These are phyloP conservation scores for Barbatosphaeria neglecta DNA, from an alignment of 495 filamentous ascomycete species.

Conservation along the genomic window DNA sequence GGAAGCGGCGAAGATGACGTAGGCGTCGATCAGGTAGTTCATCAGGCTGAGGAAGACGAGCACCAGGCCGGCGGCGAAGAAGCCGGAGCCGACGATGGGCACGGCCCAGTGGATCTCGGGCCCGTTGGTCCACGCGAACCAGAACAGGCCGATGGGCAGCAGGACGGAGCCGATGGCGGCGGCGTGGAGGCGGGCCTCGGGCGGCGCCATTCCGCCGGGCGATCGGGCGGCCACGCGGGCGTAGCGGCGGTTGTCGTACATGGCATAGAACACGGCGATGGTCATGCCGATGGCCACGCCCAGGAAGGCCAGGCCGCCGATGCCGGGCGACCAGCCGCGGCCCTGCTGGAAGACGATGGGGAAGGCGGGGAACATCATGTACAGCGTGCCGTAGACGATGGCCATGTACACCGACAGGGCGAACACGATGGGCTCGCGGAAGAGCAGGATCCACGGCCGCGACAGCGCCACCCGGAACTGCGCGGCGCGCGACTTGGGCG, in stretches of 20 bases:
- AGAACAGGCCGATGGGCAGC: constrained; percentile 44
- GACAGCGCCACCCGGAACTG: constrained; percentile 40
- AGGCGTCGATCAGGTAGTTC: constrained; percentile 73
- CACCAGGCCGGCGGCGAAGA: constrained; percentile 38
- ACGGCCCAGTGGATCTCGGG: constrained; percentile 41
- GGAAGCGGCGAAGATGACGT: constrained; percentile 72
- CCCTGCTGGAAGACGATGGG: constrained; percentile 64
- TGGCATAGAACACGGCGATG: constrained; percentile 51
- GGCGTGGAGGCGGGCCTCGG: constrained; percentile 73
- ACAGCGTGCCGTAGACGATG: constrained; percentile 73
- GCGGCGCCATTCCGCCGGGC: constrained; percentile 41
- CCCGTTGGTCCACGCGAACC: constrained; percentile 50
- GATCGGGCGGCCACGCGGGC: constrained; percentile 36
- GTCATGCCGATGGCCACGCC: constrained; percentile 73
- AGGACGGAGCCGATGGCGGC: constrained; percentile 50
- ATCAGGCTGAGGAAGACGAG: constrained; percentile 61
- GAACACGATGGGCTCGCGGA: constrained; percentile 73
- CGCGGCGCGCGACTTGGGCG: constrained; percentile 30
- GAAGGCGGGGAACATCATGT: constrained; percentile 85
- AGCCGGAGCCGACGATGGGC: constrained; percentile 29
- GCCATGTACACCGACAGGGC: constrained; percentile 66
- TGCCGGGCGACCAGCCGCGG: constrained; percentile 60
- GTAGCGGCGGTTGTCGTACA: constrained; percentile 56
- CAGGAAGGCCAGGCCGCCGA: constrained; percentile 67
- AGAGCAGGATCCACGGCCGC: constrained; percentile 65